phyloP scores from a whole-genome alignment of 306 rosid genomes.

The Ceratonia siliqua region DNA sequence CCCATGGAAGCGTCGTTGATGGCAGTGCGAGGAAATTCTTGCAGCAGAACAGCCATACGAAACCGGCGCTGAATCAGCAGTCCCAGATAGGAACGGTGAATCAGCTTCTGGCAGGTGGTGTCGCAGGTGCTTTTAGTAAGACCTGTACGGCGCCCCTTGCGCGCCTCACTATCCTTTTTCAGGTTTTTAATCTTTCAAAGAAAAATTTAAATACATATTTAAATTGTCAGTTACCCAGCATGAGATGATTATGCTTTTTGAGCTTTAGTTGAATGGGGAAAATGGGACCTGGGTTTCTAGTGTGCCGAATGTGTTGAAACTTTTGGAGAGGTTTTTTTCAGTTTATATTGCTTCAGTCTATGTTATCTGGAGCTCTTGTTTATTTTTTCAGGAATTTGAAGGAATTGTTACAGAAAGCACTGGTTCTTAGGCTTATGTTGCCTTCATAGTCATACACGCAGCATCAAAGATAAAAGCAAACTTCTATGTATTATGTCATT shows the following conservation, averaged over 20 bases:
- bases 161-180: constrained; percentile 73
- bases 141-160: constrained; percentile 78
- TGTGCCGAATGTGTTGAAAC: not conserved
- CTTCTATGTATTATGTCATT: not conserved
- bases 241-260: not conserved
- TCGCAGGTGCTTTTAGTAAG: constrained; percentile 72
- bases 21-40: constrained; percentile 43
- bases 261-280: not conserved
- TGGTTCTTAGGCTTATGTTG: not conserved
- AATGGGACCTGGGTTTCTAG: not conserved
- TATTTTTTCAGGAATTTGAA: not conserved
- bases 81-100: constrained; percentile 54
- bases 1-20: constrained; percentile 46
- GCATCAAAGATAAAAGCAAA: not conserved
- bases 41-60: constrained; percentile 36
- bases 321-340: not conserved
- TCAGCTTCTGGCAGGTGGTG: constrained; percentile 63
- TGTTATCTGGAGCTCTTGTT: not conserved
- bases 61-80: constrained; percentile 41
- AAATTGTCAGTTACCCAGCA: not conserved
- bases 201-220: not conserved
- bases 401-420: too few species aligned
- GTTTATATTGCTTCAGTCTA: not conserved
- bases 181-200: constrained; percentile 33
- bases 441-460: not conserved